phyloP scores from a whole-genome alignment of 1,139 yeast species.

The Yamadazyma siamensis region DNA sequence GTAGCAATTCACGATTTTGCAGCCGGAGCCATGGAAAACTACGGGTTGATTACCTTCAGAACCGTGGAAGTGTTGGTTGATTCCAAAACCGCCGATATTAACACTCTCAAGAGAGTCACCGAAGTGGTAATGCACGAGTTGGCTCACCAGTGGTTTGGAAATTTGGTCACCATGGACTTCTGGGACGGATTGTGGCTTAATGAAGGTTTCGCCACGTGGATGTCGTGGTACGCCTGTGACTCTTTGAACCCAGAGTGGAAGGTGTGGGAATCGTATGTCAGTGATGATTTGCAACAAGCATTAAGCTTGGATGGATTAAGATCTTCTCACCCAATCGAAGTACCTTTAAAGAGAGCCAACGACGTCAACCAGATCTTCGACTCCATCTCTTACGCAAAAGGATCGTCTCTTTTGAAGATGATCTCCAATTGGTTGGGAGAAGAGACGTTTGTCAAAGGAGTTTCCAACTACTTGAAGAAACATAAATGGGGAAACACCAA shows the following conservation, averaged over 20 bases:
- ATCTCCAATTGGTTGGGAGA: constrained; percentile 70
- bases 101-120: constrained; percentile 49
- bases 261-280: constrained; percentile 51
- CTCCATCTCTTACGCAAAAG: constrained; percentile 70
- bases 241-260: constrained; percentile 57
- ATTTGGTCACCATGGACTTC: constrained; percentile 61
- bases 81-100: constrained; percentile 40
- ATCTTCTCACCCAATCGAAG: constrained; percentile 58
- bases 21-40: constrained; percentile 64
- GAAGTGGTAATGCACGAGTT: constrained; percentile 60
- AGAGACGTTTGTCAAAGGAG: constrained; percentile 69
- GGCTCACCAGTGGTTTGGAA: constrained; percentile 68
- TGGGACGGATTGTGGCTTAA: constrained; percentile 66
- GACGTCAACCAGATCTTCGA: constrained; percentile 60
- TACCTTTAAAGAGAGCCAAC: constrained; percentile 50
- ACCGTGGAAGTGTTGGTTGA: constrained; percentile 51
- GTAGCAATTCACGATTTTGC: constrained; percentile 57
- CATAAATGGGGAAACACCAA: constrained; percentile 79
- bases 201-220: constrained; percentile 64
- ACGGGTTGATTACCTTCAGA: constrained; percentile 56
- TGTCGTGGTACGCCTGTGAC: constrained; percentile 52
- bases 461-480: constrained; percentile 65
- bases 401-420: constrained; percentile 78
- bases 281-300: constrained; percentile 50
- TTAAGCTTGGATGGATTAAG: constrained; percentile 50